These are phyloP conservation scores for Butyriboletus appendiculatus DNA, from an alignment of 1,284 basidiomycete genomes.

Conservation along the genomic window DNA sequence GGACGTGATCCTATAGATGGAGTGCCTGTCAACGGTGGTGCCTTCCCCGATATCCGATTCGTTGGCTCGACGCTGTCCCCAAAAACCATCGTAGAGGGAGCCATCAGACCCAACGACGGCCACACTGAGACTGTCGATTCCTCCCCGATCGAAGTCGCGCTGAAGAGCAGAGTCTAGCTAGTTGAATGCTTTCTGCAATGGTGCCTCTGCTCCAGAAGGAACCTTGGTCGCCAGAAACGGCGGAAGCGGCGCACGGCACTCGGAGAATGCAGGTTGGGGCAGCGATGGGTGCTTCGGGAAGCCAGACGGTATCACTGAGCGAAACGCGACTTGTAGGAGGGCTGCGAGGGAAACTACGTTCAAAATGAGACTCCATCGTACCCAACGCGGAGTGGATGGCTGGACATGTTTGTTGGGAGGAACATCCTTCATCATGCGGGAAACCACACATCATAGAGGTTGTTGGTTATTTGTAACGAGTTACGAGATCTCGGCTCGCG, in stretches of 20 bases:
- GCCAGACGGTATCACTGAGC: not conserved
- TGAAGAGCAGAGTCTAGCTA: constrained; percentile 12
- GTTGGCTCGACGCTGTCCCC: constrained; percentile 42
- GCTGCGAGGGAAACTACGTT: constrained; percentile 13
- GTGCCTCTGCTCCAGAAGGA: constrained; percentile 16
- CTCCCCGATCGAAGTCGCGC: constrained; percentile 13
- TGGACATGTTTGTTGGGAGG: not conserved
- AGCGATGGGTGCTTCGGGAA: not conserved
- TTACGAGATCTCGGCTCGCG: too few species aligned
- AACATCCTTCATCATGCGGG: not conserved
- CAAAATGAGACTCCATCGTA: constrained; percentile 21
- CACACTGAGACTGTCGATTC: constrained; percentile 30
- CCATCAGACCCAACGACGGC: constrained; percentile 31
- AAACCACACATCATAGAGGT: too few species aligned
- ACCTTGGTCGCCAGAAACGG: constrained; percentile 14
- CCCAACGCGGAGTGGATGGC: constrained; percentile 13
- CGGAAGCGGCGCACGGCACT: constrained; percentile 22
- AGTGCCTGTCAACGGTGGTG: constrained; percentile 37
- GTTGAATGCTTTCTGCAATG: constrained; percentile 12
- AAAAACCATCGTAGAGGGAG: constrained; percentile 28
- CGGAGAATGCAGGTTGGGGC: not conserved
- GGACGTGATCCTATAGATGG: constrained; percentile 50
- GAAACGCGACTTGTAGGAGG: constrained; percentile 10
- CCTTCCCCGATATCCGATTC: constrained; percentile 32
- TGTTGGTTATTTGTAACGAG: too few species aligned